phyloP scores from a whole-genome alignment of 177 flowering plant genomes.

The Vitis hybrid region DNA sequence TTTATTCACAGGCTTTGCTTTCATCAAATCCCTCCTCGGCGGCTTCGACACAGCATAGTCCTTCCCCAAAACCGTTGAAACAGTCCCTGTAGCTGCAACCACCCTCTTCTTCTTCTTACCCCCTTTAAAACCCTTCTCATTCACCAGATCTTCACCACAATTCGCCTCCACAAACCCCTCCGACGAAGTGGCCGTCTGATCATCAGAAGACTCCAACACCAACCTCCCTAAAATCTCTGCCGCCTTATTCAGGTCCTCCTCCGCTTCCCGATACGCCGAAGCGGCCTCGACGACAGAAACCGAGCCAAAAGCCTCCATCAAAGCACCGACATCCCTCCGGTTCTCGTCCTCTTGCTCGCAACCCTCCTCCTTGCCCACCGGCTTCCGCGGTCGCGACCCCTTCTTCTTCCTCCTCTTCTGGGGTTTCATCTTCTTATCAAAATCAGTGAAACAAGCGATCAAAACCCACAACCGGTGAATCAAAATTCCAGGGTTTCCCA shows the following conservation, averaged over 20 bases:
- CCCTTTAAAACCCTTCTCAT: slow-evolving; percentile 25
- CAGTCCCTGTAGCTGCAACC: slow-evolving; percentile 67
- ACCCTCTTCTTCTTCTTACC: slow-evolving; percentile 42
- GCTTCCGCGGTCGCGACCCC: background rate
- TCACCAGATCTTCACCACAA: slow-evolving; percentile 12
- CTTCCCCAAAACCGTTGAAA: slow-evolving; percentile 69
- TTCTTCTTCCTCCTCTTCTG: too few species aligned
- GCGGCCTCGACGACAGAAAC: slow-evolving; percentile 39
- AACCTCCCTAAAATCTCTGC: slow-evolving; percentile 41
- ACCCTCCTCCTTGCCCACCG: background rate
- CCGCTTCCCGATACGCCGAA: slow-evolving; percentile 38
- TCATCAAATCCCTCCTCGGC: slow-evolving; percentile 20
- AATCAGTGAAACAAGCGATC: too few species aligned
- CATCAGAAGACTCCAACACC: slow-evolving; percentile 9
- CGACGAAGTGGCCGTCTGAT: slow-evolving; percentile 23
- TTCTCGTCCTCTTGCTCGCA: slow-evolving; percentile 12
- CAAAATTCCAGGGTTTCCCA: too few species aligned
- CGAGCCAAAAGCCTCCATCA: slow-evolving; percentile 47
- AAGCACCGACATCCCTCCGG: slow-evolving; percentile 11
- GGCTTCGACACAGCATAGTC: slow-evolving; percentile 42
- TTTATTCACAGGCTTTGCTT: slow-evolving; percentile 22
- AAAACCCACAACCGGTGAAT: too few species aligned
- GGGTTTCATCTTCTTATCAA: too few species aligned
- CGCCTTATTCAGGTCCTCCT: slow-evolving; percentile 46
- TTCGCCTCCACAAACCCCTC: slow-evolving; percentile 32